phyloP scores from a whole-genome alignment of 2,329 filamentous ascomycete species.

The Verticillium dahliae region DNA sequence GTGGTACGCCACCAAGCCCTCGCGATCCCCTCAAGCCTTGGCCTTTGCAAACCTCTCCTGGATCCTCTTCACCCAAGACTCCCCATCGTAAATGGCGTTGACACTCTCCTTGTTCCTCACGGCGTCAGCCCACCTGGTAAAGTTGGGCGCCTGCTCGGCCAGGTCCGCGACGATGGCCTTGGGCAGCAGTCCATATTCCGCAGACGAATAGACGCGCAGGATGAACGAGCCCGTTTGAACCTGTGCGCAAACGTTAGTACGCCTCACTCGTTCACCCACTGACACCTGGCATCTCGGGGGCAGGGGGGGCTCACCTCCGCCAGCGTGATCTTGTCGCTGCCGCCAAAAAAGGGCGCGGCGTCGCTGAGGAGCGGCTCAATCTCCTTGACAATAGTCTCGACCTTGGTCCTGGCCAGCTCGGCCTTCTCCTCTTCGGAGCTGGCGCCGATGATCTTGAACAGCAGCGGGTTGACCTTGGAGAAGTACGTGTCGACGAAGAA shows the following conservation, averaged over 20 bases:
- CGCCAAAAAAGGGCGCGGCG: constrained; percentile 56
- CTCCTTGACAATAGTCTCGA: constrained; percentile 57
- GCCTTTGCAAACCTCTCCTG: constrained; percentile 28
- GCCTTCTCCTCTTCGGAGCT: constrained; percentile 43
- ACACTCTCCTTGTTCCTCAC: constrained; percentile 60
- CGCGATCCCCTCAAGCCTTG: neutral
- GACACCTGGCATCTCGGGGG: neutral
- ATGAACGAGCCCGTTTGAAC: constrained; percentile 62
- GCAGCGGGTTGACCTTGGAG: constrained; percentile 47
- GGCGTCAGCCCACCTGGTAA: constrained; percentile 59
- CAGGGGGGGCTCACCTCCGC: constrained; percentile 54
- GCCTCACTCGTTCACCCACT: neutral
- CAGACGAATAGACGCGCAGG: constrained; percentile 48
- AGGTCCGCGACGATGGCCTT: constrained; percentile 37
- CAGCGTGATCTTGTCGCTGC: constrained; percentile 57
- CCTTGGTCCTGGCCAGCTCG: constrained; percentile 23
- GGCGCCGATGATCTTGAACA: constrained; percentile 40
- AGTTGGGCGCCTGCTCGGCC: constrained; percentile 53
- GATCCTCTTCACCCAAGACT: constrained; percentile 30
- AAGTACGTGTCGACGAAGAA: constrained; percentile 70
- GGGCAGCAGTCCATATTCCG: constrained; percentile 49
- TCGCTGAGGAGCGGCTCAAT: constrained; percentile 62
- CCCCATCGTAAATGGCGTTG: constrained; percentile 53
- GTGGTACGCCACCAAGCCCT: neutral
- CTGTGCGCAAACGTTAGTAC: constrained; percentile 22